Conservation (phyloP, 192 early-diverging fungal species). For the Mortierella alpina region DNA sequence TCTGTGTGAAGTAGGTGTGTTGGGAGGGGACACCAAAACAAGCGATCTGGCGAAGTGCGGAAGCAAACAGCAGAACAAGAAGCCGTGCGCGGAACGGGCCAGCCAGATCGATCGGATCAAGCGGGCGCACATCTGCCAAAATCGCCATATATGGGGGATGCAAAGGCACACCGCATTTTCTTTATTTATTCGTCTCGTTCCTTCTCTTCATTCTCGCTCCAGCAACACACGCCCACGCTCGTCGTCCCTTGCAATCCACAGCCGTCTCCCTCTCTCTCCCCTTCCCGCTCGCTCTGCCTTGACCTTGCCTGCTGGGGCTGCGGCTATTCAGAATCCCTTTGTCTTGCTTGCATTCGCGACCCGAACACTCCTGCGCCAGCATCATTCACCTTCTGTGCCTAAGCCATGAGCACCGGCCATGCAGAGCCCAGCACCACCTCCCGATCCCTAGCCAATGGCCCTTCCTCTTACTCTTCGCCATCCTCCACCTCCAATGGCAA, state of each 20-base stretch:
- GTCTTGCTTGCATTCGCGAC: no score
- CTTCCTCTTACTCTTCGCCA: background rate
- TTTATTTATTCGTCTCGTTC: background rate
- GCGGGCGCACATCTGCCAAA: no score
- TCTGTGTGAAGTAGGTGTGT: background rate
- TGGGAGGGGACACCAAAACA: no score
- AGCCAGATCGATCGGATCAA: background rate
- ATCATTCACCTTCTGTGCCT: no score
- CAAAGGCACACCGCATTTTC: no score
- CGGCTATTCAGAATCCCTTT: no score
- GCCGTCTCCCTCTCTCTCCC: background rate
- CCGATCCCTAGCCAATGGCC: no score
- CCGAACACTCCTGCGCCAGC: no score
- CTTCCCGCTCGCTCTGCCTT: background rate
- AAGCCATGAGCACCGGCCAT: background rate
- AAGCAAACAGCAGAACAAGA: background rate
- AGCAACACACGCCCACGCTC: background rate
- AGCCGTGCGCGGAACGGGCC: background rate
- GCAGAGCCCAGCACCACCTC: background rate
- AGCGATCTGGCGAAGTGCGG: no score
- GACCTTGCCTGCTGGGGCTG: no score
- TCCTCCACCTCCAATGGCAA: background rate
- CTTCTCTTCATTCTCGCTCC: background rate
- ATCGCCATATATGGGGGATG: no score
- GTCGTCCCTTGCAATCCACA: background rate